A percentile compares a stretch with the other conserved stretches of the same genome.
Evolutionary conservation across 495 filamentous ascomycete species (phyloP).

Genomic region (Penicillium coffeae): DNA sequence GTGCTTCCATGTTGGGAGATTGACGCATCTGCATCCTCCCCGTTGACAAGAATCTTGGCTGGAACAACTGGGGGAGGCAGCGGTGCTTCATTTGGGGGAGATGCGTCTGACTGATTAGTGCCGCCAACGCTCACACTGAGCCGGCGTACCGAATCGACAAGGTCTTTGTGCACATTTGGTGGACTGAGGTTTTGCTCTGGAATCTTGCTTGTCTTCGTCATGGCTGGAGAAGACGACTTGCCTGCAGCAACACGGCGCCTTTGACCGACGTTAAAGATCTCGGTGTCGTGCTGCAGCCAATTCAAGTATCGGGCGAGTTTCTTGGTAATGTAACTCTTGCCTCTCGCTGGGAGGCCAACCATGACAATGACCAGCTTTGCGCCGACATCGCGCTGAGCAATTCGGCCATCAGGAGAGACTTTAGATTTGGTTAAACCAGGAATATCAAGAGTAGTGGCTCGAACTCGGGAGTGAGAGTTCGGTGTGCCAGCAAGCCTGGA

Average conservation of each 20-base stretch:
- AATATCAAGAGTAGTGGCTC: slow-evolving; percentile 82
- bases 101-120: slow-evolving; percentile 18
- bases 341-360: slow-evolving; percentile 91
- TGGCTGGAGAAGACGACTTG: slow-evolving; percentile 37
- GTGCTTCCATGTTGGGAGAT: slow-evolving; percentile 25
- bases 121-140: slow-evolving; percentile 41
- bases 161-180: slow-evolving; percentile 36
- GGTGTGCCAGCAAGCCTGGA: slow-evolving; percentile 26
- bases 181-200: slow-evolving; percentile 7
- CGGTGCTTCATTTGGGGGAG: slow-evolving; percentile 25
- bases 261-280: slow-evolving; percentile 96
- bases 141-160: slow-evolving; percentile 41
- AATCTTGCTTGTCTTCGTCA: neutral
- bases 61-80: slow-evolving; percentile 41
- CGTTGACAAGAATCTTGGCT: slow-evolving; percentile 49
- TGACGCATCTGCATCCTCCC: slow-evolving; percentile 31
- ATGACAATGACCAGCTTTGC: slow-evolving; percentile 97
- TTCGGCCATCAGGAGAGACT: slow-evolving; percentile 90
- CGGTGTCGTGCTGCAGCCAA: slow-evolving; percentile 93
- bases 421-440: slow-evolving; percentile 87
- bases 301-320: slow-evolving; percentile 93
- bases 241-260: slow-evolving; percentile 77
- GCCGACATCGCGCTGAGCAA: slow-evolving; percentile 86
- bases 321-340: slow-evolving; percentile 98
- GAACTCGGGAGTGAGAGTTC: slow-evolving; percentile 51